Evolutionary conservation across 352 stramenopile genomes (phyloP).

Genomic region (Phytophthora niederhauseri): DNA sequence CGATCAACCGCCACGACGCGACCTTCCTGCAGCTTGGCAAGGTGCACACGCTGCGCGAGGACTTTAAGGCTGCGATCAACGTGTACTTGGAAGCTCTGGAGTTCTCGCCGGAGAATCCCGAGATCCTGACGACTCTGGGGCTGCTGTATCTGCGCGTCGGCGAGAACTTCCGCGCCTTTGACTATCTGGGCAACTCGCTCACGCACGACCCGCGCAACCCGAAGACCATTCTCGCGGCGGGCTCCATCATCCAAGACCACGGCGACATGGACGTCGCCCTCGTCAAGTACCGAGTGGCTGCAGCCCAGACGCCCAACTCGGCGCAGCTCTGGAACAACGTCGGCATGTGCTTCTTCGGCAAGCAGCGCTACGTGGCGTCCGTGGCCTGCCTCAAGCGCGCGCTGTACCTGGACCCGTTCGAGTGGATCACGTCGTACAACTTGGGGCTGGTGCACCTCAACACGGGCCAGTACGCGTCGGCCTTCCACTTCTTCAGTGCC

Average conservation of each 20-base stretch:
- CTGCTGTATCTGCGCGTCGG: constrained; percentile 91
- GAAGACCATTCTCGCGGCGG: constrained; percentile 93
- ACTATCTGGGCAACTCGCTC: constrained; percentile 94
- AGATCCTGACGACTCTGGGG: constrained; percentile 92
- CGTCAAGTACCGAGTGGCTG: constrained; percentile 94
- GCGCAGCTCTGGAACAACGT: constrained; percentile 96
- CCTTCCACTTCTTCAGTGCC: constrained; percentile 94
- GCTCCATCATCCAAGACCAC: constrained; percentile 95
- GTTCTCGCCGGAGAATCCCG: constrained; percentile 93
- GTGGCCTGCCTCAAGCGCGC: constrained; percentile 93
- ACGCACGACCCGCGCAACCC: constrained; percentile 91
- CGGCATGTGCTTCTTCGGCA: constrained; percentile 96
- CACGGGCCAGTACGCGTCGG: constrained; percentile 92
- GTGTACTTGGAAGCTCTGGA: constrained; percentile 93
- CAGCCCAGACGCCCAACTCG: constrained; percentile 91
- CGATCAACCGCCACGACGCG: constrained; percentile 90
- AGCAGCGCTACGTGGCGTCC: constrained; percentile 86
- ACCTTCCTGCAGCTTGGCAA: constrained; percentile 94
- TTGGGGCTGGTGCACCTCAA: constrained; percentile 94
- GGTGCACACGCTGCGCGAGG: constrained; percentile 80
- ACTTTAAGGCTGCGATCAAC: constrained; percentile 88
- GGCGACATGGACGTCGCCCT: constrained; percentile 94
- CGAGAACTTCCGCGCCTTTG: constrained; percentile 93
- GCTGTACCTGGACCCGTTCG: constrained; percentile 93
- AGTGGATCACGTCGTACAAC: constrained; percentile 96